Evolutionary conservation across 495 filamentous ascomycete species (phyloP).

Genomic region (Filosporella fistucella): DNA sequence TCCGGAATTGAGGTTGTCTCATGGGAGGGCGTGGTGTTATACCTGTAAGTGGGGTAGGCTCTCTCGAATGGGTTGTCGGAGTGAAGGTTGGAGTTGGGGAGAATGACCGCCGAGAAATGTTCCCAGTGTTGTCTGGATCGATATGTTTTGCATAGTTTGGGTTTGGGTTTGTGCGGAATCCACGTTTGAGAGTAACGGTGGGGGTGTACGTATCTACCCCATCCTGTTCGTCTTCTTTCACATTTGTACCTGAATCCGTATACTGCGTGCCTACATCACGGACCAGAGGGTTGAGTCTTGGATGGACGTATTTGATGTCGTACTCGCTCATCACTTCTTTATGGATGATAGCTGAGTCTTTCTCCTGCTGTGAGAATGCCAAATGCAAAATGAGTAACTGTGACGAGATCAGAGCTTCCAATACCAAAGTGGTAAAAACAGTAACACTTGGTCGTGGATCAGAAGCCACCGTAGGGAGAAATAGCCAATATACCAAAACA

Average conservation of each 20-base stretch:
- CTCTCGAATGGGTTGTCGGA: slow-evolving; percentile 16
- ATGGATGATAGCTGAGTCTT: slow-evolving; percentile 78
- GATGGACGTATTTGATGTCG: slow-evolving; percentile 91
- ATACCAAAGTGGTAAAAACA: slow-evolving; percentile 70
- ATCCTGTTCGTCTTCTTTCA: slow-evolving; percentile 31
- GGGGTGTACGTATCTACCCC: slow-evolving; percentile 58
- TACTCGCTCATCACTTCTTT: slow-evolving; percentile 94
- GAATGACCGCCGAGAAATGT: slow-evolving; percentile 4
- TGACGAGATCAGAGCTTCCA: slow-evolving; percentile 66
- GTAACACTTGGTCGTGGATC: slow-evolving; percentile 80
- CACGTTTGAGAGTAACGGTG: slow-evolving; percentile 70
- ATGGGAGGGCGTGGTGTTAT: slow-evolving; percentile 31
- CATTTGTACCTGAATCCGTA: slow-evolving; percentile 19
- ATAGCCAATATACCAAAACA: slow-evolving; percentile 80
- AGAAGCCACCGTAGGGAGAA: slow-evolving; percentile 69
- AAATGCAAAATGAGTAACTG: slow-evolving; percentile 70
- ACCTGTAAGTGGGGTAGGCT: slow-evolving; percentile 18
- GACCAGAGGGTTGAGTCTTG: slow-evolving; percentile 72
- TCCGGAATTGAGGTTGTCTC: slow-evolving; percentile 54
- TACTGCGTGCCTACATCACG: slow-evolving; percentile 83
- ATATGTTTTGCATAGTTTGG: slow-evolving; percentile 79
- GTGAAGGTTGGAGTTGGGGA: slow-evolving; percentile 13
- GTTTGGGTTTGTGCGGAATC: slow-evolving; percentile 82
- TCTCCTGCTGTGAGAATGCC: slow-evolving; percentile 75
- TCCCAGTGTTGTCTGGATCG: slow-evolving; percentile 55